Evolutionary conservation across 2,329 filamentous ascomycete genomes (phyloP), one percentile per base, ranked within the genome.

Genomic region (Raffaelea ambrosiae): DNA sequence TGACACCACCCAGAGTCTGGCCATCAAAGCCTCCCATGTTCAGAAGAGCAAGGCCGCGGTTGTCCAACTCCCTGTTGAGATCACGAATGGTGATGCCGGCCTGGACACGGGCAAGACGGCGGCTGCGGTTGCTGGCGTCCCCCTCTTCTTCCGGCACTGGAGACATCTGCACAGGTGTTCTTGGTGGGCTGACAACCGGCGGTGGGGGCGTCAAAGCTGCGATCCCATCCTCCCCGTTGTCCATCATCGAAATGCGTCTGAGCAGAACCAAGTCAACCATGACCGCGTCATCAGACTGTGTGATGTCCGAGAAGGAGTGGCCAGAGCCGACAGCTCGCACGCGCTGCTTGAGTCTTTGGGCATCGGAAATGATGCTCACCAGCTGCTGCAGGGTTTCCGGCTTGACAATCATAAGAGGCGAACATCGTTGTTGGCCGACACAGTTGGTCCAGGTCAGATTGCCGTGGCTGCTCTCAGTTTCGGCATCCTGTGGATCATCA

Each of bases 1-100:
- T 51, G 11, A 52, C 55, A 2, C 58, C 58, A 1, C 55, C 53
- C 13, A 59, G 46, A 0, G 57, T 58, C 40, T 59, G 58, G 0
- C 57, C 58, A 22, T 59, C 58, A 40, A 54, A 59, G 4, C 50
- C 57, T 14, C 57, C 57, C 58, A 58, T 58, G 26, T 59, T 58
- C 40, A 50, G 18, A 2, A 59, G 49, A 0, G 54, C 57, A 9
- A 59, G 48, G 5, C 53, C 54, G 5, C 51, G 51, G n/a, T 49
- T 48, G 36, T 59, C 57, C 2, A 59, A 52, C 47, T 55, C 50
- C 7, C 23, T 31, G 36, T 59, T 59, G 51, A 59, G 56, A 18
- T 55, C 53, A 11, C 44, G 48, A 31, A 59, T 50, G 7, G 49
- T 57, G 43, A 59, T 53, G 23, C 58, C 58, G 21, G 52, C 52